Base-by-base conservation (phyloP, 2,329 filamentous ascomycete species). In the Beauveria medogensis region DNA sequence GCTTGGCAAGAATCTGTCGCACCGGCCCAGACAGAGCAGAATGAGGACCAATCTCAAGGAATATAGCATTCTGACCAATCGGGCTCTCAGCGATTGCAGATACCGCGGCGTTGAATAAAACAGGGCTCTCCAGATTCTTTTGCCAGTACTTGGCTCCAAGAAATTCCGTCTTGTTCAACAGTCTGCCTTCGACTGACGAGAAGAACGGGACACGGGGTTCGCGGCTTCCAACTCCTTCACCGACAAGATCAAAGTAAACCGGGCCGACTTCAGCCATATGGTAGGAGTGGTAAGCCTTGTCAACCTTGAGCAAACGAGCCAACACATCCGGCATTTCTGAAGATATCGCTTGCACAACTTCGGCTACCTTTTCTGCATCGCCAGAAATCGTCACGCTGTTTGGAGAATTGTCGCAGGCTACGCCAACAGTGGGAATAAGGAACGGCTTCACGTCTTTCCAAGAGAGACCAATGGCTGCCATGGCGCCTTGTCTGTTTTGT, bases 371-470 rank as follows among this genome's bases (percentile, higher is more conserved):
- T 1, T 53, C 55, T 1, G 58, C 57, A 40, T 73, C 69, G 0
- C 73, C 73, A 22, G 68, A 70, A 2, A 75, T 59, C 0, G 74
- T 76, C 2, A 74, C 67, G 47, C 65, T 71, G 0, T 44, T 46
- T 0, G 69, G 71, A 9, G 69, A 71, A 57, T 75, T 75, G 43
- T 69, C 60, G 58, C 71, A 74, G 10, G 71, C 74, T 50, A 75
- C 67, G 4, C 62, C 64, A 10, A 65, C 64, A 3, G 44, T 62
- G 5, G 44, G n/a, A 1, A n/a, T 52, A 28, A 65, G 59, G 20
- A 55, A 61, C 20, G 54, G 47, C 20, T 18, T 37, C 1, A 61
- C 55, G 3, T 62, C 59, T 12, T 63, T 48, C 30, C 43, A 37
- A 22, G 61, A 62, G n/a, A 73, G 61, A 14, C 67, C 66, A 3